Evolutionary conservation across 202 grass and related monocot species (phyloP).

Genomic region (Carex sylvatica): DNA sequence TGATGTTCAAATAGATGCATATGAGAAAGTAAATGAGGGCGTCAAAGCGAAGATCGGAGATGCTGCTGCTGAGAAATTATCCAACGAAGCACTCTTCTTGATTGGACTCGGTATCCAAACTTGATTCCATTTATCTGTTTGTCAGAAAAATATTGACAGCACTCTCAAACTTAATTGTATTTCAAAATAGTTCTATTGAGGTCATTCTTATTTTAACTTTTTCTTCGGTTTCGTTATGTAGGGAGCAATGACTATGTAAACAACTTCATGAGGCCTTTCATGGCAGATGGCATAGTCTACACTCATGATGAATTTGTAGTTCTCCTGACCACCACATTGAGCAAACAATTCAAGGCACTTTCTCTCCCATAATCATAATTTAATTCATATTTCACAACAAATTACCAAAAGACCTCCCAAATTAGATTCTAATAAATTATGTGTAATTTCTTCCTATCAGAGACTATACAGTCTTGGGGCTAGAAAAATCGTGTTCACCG

Average conservation of each 20-base stretch:
- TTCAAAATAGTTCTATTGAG: background rate
- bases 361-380: slow-evolving; percentile 3
- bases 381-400: background rate
- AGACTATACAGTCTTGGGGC: slow-evolving; percentile 77
- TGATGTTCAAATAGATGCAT: slow-evolving; percentile 76
- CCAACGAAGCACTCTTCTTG: slow-evolving; percentile 69
- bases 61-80: slow-evolving; percentile 54
- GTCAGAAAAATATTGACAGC: background rate
- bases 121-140: background rate
- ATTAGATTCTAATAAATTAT: background rate
- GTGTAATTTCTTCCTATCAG: background rate
- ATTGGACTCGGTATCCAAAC: slow-evolving; percentile 54
- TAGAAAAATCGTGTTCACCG: slow-evolving; percentile 62
- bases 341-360: slow-evolving; percentile 54
- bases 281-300: slow-evolving; percentile 79
- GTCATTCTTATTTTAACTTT: background rate
- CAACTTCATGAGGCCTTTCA: slow-evolving; percentile 90
- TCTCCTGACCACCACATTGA: slow-evolving; percentile 56
- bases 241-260: slow-evolving; percentile 98
- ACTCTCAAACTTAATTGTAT: background rate
- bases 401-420: background rate
- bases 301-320: slow-evolving; percentile 74
- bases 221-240: slow-evolving; percentile 23
- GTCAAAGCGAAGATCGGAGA: slow-evolving; percentile 67
- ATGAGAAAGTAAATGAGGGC: slow-evolving; percentile 53